Percentiles rank a stretch among this genome's conserved stretches.
phyloP scores from a whole-genome alignment of 306 rosid genomes.

The Styphnolobium japonicum region DNA sequence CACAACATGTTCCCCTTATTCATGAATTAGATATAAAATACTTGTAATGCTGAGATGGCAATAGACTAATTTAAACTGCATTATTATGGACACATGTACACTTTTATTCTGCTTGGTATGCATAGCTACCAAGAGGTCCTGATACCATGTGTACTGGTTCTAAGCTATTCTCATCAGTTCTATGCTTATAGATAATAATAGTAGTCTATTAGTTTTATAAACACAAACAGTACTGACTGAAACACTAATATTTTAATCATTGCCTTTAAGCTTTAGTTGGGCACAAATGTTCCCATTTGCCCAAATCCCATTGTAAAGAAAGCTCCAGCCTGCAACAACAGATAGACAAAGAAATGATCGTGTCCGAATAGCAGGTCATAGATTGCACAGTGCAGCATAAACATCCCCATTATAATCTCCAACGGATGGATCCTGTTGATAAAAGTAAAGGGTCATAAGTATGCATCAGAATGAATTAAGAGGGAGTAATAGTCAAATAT shows the following conservation, averaged over 20 bases:
- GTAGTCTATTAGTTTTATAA: not conserved
- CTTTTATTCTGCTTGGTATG: conserved; percentile 21
- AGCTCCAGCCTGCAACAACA: conserved; percentile 55
- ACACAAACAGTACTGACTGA: conserved; percentile 21
- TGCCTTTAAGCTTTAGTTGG: conserved; percentile 29
- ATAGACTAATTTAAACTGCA: conserved; percentile 10
- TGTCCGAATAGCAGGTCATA: conserved; percentile 43
- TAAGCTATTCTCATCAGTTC: conserved; percentile 4
- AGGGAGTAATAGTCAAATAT: not conserved
- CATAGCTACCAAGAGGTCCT: conserved; percentile 6
- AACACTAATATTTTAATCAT: not conserved
- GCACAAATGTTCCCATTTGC: conserved; percentile 49
- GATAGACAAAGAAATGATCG: conserved; percentile 51
- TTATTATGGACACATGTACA: not conserved
- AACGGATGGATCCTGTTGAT: conserved; percentile 48
- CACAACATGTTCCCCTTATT: not conserved
- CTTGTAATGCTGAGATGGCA: not conserved
- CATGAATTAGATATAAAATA: not conserved
- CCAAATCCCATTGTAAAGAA: conserved; percentile 62
- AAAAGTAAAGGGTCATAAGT: conserved; percentile 3
- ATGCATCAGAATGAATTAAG: conserved; percentile 9
- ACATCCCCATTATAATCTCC: conserved; percentile 65
- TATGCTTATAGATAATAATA: conserved; percentile 1
- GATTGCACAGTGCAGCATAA: conserved; percentile 61
- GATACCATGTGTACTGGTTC: conserved; percentile 15